Percentiles rank a stretch among this genome's conserved stretches.
Conservation (phyloP, 495 filamentous ascomycete species). For the Penicillium diatomitis region DNA sequence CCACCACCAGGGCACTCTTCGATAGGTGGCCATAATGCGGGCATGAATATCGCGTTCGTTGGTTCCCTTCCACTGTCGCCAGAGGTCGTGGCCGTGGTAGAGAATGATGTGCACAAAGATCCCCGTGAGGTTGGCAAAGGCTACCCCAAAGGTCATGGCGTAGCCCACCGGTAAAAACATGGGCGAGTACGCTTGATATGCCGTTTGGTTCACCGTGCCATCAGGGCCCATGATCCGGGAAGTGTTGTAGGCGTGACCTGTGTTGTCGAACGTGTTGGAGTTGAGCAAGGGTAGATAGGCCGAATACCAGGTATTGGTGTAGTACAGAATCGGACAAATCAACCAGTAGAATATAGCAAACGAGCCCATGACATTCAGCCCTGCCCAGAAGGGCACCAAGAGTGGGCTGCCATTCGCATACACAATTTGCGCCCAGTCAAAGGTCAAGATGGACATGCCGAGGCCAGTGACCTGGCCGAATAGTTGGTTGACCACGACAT, state of each 20-base stretch:
- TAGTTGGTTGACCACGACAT: slow-evolving; percentile 58
- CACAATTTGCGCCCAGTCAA: slow-evolving; percentile 90
- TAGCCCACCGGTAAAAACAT: slow-evolving; percentile 41
- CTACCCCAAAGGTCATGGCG: slow-evolving; percentile 53
- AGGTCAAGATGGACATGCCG: slow-evolving; percentile 79
- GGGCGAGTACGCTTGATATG: slow-evolving; percentile 36
- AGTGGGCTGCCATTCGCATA: slow-evolving; percentile 78
- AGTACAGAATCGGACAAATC: slow-evolving; percentile 67
- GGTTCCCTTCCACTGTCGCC: slow-evolving; percentile 48
- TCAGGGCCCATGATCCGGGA: slow-evolving; percentile 31
- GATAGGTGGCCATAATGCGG: slow-evolving; percentile 30
- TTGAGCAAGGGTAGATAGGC: slow-evolving; percentile 40
- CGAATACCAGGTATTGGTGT: slow-evolving; percentile 57
- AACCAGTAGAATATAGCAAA: slow-evolving; percentile 86
- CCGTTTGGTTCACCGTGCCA: slow-evolving; percentile 31
- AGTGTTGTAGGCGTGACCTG: slow-evolving; percentile 33
- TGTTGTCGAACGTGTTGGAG: slow-evolving; percentile 40
- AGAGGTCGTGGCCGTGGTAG: slow-evolving; percentile 55
- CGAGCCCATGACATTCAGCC: slow-evolving; percentile 77
- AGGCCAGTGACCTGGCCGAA: slow-evolving; percentile 58
- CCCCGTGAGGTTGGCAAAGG: slow-evolving; percentile 60
- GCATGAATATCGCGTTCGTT: slow-evolving; percentile 47
- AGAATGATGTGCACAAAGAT: slow-evolving; percentile 57
- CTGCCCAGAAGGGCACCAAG: slow-evolving; percentile 85
- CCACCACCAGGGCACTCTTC: slow-evolving; percentile 38